Conservation (phyloP, 2,329 filamentous ascomycete species). For the Tolypocladium pustulatum region DNA sequence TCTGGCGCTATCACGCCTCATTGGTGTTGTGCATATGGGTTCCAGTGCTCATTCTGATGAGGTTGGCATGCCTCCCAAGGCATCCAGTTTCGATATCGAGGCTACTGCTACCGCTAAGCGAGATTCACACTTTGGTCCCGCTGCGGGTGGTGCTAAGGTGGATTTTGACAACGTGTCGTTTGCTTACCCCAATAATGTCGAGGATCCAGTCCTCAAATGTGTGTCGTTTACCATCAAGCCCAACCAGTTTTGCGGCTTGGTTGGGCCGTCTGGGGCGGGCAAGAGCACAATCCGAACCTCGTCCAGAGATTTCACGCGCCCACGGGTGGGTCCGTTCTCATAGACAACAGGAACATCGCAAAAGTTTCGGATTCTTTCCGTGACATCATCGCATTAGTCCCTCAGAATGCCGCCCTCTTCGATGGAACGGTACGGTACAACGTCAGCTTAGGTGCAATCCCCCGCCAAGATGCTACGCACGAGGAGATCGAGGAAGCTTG, state of each 20-base stretch:
- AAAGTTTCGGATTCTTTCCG: conserved; percentile 21
- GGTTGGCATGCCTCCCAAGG: too few relatives aligned
- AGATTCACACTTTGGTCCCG: too few relatives aligned
- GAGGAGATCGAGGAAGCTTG: conserved; percentile 52
- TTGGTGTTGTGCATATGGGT: too few relatives aligned
- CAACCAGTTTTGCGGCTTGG: conserved; percentile 13
- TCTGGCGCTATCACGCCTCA: too few relatives aligned
- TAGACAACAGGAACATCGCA: conserved; percentile 34
- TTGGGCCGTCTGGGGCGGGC: conserved; percentile 35
- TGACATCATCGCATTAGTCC: conserved; percentile 35
- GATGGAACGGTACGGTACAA: conserved; percentile 39
- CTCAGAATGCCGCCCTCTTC: conserved; percentile 39
- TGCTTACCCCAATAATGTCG: too few relatives aligned
- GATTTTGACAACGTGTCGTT: too few relatives aligned
- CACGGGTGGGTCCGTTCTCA: conserved; percentile 34
- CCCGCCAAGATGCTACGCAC: conserved; percentile 37
- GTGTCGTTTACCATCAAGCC: too few relatives aligned
- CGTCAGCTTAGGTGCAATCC: conserved; percentile 35
- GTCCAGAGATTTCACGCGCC: conserved; percentile 45
- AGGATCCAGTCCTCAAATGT: too few relatives aligned
- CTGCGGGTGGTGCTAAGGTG: too few relatives aligned
- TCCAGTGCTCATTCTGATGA: too few relatives aligned
- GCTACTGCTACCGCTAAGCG: too few relatives aligned
- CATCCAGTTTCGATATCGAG: too few relatives aligned
- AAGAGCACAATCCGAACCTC: conserved; percentile 35